A percentile compares a stretch with the other conserved stretches of the same genome.
These are phyloP conservation scores for Microthlaspi erraticum DNA, from an alignment of 345 rosid species.

Conservation along the genomic window DNA sequence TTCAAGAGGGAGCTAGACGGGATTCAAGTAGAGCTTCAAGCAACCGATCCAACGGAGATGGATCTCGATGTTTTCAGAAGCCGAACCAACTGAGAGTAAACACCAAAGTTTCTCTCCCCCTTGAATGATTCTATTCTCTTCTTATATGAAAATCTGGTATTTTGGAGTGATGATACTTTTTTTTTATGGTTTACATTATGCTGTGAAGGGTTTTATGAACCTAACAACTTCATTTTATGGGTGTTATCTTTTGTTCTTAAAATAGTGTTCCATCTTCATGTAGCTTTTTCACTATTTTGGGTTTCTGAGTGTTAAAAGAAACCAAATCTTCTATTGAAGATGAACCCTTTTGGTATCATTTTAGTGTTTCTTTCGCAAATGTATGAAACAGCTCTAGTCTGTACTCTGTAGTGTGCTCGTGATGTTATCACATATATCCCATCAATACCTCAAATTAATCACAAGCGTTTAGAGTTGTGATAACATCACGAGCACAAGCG, in stretches of 20 bases:
- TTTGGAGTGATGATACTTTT: conserved; percentile 13
- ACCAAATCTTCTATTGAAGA: conserved; percentile 15
- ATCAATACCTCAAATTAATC: too few species aligned
- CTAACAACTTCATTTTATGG: conserved; percentile 39
- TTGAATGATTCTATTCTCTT: conserved; percentile 27
- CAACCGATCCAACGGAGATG: conserved; percentile 65
- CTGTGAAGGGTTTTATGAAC: conserved; percentile 34
- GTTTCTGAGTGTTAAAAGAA: conserved; percentile 17
- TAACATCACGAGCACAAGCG: too few species aligned
- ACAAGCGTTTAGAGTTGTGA: background rate
- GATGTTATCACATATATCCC: background rate
- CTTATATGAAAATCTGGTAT: conserved; percentile 8
- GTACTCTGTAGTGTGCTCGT: background rate
- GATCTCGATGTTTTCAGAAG: conserved; percentile 60
- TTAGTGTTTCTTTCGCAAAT: conserved; percentile 1
- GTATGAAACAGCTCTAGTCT: conserved; percentile 4
- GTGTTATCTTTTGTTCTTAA: conserved; percentile 24
- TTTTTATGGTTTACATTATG: conserved; percentile 28
- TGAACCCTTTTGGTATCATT: conserved; percentile 17
- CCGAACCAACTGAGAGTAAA: conserved; percentile 47
- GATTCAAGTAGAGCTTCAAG: conserved; percentile 61
- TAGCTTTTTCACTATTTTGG: conserved; percentile 13
- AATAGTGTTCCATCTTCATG: conserved; percentile 8
- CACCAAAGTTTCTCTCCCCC: background rate
- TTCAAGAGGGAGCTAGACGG: conserved; percentile 49